These are phyloP conservation scores for Epichloe bromicola DNA, from an alignment of 2,329 filamentous ascomycete genomes.

Conservation along the genomic window DNA sequence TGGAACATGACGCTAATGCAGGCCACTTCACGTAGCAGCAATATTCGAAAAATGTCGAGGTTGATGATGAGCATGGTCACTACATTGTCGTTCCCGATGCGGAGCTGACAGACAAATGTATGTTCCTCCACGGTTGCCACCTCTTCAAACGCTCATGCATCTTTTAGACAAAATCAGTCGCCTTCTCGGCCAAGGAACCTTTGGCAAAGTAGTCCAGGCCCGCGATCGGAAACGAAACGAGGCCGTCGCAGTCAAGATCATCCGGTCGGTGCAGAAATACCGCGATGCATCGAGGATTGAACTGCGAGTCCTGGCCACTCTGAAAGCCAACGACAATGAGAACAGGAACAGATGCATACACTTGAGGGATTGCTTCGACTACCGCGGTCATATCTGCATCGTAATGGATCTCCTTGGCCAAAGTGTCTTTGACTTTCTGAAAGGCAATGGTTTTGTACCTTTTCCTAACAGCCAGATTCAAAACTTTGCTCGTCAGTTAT, in stretches of 20 bases:
- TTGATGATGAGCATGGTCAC: conserved; percentile 94
- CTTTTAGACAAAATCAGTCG: conserved; percentile 69
- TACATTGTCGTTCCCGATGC: conserved; percentile 87
- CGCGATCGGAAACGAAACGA: conserved; percentile 67
- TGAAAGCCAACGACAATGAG: conserved; percentile 79
- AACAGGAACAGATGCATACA: conserved; percentile 97
- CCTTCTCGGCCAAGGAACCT: conserved; percentile 89
- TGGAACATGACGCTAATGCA: not conserved
- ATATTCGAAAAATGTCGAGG: conserved; percentile 51
- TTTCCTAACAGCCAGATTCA: conserved; percentile 99
- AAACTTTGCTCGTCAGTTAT: conserved; percentile 85
- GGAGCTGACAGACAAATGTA: conserved; percentile 80
- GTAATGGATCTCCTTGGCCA: conserved; percentile 71
- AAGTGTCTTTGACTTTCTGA: conserved; percentile 96
- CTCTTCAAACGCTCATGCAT: not conserved
- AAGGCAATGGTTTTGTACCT: conserved; percentile 86
- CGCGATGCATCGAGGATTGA: conserved; percentile 93
- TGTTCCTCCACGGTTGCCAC: conserved; percentile 23
- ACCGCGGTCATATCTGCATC: conserved; percentile 88
- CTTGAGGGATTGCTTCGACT: conserved; percentile 92
- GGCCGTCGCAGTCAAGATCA: conserved; percentile 88
- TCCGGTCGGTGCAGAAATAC: conserved; percentile 96
- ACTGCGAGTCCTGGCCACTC: conserved; percentile 77
- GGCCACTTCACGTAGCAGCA: conserved; percentile 13
- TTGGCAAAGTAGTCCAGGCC: conserved; percentile 95